Percentiles rank a stretch among this genome's conserved stretches.
These are phyloP conservation scores for bread wheat (Triticum aestivum) DNA, from an alignment of 176 grass and related monocot species.

Conservation along the genomic window IWGSC_CS_RefSeq_v2.1 NC_057804.1:159581959-159582458, in stretches of 20 bases:
- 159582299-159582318: neutral
- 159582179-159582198: slow-evolving; percentile 92
- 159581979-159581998: slow-evolving; percentile 76
- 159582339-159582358: neutral
- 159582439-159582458: too few species aligned
- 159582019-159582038: slow-evolving; percentile 59
- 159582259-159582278: neutral
- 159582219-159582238: neutral
- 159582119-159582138: slow-evolving; percentile 73
- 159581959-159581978: slow-evolving; percentile 63
- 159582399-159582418: too few species aligned
- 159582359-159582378: neutral
- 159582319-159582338: neutral
- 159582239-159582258: neutral
- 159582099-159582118: slow-evolving; percentile 62
- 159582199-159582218: slow-evolving; percentile 63
- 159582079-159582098: neutral
- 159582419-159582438: too few species aligned
- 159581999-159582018: slow-evolving; percentile 70
- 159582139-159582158: slow-evolving; percentile 80
- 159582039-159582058: neutral
- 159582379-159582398: too few species aligned
- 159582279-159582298: neutral
- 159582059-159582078: slow-evolving; percentile 2
- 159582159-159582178: slow-evolving; percentile 78